Evolutionary conservation across 2,329 filamentous ascomycete genomes (phyloP), one percentile per base, ranked within the genome.

Genomic region (Aureobasidium pullulans): DNA sequence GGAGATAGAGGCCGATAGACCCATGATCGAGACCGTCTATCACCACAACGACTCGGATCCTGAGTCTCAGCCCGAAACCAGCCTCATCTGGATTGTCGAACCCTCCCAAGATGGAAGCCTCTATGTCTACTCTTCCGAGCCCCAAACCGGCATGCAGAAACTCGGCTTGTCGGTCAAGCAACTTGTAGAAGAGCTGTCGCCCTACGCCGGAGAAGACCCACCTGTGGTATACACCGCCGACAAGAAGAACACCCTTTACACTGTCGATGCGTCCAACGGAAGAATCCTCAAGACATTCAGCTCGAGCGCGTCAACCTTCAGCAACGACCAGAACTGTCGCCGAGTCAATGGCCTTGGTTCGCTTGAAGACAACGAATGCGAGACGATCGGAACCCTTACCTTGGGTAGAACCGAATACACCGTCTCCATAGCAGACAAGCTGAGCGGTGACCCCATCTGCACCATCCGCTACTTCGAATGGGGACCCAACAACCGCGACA

Each of bases 31-130:
- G 75, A 96, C 90, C 47, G 85, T 84, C 61, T 92, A 96, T 72
- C 84, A 91, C 71, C 83, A 86, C 62, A 79, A 67, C 36, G 89
- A 90, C 71, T 80, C 78, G 59, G 87, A 88, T 31, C 70, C 80
- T 60, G 78, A 81, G 39, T 80, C 84, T 70, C 75, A 84, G 28
- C 70, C 72, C 34, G 76, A 81, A 36, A 85, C 94, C 65, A 90
- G 96, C 68, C 94, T 91, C 67, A 79, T 96, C 48, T 99, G 94
- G 90, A 92, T 96, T 59, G 89, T 99, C 57, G 94, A 97, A 73
- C 94, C 94, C 13, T 93, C 83, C 64, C 85, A 87, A 64, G 88
- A 96, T 71, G 94, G 94, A 4, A 86, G 84, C 66, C 81, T 99
- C 42, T 97, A 94, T 69, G 83, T 96, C 54, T 94, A 94, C 79